Base-by-base conservation (phyloP, 1,139 yeast genomes). In the Suhomyces bribrorum region DNA sequence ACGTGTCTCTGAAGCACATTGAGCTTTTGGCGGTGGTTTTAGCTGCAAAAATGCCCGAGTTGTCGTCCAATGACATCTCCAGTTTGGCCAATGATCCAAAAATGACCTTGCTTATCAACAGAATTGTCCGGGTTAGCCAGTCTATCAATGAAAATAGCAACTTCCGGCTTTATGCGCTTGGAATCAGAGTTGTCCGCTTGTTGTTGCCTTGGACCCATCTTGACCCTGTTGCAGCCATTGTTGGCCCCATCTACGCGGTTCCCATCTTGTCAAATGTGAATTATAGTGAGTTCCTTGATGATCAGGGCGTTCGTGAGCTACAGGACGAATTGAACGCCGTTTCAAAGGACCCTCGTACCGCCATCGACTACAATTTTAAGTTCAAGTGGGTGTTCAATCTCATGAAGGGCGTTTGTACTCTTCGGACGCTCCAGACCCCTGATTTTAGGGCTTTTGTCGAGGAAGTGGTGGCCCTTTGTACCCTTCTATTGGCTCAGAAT, bases 1-100 rank as follows among this genome's bases (percentile, higher is more conserved):
- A 73, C 37, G 57, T 63, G 5, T 58, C 73, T 2, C 53, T 59
- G 26, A 62, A 56, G 16, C 79, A 75, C 46, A 56, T 73, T 4
- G 63, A 66, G 35, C 53, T 69, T 35, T 53, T 73, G 11, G 58
- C 64, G 8, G 41, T 34, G 32, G 14, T 45, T 18, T 24, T 26
- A n/a, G n/a, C n/a, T n/a, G n/a, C n/a, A n/a, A n/a, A n/a, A n/a
- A n/a, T n/a, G n/a, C n/a, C n/a, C n/a, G n/a, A n/a, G n/a, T n/a
- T n/a, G n/a, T n/a, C n/a, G n/a, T n/a, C n/a, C n/a, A n/a, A n/a
- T n/a, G n/a, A n/a, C n/a, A n/a, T n/a, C n/a, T n/a, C n/a, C n/a
- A n/a, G n/a, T n/a, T n/a, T n/a, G n/a, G n/a, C n/a, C n/a, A n/a
- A n/a, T n/a, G n/a, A n/a, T n/a, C n/a, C n/a, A n/a, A n/a, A n/a